A percentile compares a stretch with the other conserved stretches of the same genome.
phyloP scores from a whole-genome alignment of 2,329 filamentous ascomycete species.

The Grosmannia penicillata region DNA sequence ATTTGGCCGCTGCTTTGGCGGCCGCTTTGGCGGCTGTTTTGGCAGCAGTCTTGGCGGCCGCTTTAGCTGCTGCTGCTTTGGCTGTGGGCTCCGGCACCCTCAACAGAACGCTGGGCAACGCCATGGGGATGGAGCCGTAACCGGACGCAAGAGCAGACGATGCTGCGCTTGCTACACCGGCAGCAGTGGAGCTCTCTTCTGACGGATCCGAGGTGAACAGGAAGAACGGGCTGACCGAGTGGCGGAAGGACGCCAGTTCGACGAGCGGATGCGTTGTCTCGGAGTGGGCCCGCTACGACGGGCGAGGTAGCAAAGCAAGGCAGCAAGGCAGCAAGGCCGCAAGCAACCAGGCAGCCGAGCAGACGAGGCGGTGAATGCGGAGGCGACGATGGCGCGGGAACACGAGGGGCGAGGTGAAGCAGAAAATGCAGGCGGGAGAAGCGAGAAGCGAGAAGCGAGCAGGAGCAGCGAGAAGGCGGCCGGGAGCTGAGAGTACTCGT shows the following conservation, averaged over 20 bases:
- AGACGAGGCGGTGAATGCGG: neutral
- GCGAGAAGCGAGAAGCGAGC: no score
- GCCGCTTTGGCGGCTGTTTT: no score
- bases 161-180: conserved; percentile 4
- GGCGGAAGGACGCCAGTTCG: conserved; percentile 2
- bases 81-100: neutral
- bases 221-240: neutral
- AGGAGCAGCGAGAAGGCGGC: no score
- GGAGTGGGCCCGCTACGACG: conserved; percentile 5
- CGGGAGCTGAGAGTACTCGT: no score
- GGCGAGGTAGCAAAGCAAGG: neutral
- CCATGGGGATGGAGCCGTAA: conserved; percentile 6
- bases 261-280: conserved; percentile 4
- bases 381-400: neutral
- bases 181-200: neutral
- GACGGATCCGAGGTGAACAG: neutral
- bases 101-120: conserved; percentile 2
- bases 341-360: neutral
- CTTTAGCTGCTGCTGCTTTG: neutral
- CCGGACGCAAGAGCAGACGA: conserved; percentile 3
- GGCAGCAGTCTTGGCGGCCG: no score
- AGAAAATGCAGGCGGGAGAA: no score
- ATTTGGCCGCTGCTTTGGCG: no score
- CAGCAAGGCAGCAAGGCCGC: neutral
- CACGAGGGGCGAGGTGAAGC: no score